phyloP scores from a whole-genome alignment of 2,329 filamentous ascomycete genomes.

The Fusarium sp. region DNA sequence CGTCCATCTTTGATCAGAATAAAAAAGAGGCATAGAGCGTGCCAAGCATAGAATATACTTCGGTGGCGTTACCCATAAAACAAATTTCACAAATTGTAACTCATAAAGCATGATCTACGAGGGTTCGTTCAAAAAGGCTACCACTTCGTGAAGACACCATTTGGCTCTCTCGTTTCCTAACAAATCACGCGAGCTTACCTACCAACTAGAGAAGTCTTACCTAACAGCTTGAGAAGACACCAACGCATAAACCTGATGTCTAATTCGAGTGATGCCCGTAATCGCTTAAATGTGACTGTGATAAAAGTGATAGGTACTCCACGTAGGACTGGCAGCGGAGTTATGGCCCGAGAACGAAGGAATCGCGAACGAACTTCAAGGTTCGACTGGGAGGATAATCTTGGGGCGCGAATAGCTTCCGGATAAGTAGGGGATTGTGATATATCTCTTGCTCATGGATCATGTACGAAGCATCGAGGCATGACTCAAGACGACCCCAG shows the following conservation, averaged over 20 bases:
- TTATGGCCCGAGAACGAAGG: neutral
- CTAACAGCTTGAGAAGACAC: too few relatives aligned
- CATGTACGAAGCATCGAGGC: neutral
- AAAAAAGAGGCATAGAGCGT: neutral
- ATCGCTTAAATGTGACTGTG: neutral
- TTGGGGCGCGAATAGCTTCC: neutral
- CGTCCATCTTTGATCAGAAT: neutral
- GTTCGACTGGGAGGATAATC: neutral
- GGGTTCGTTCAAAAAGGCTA: neutral
- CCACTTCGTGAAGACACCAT: neutral
- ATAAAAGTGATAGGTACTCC: neutral
- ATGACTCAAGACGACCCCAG: conserved; percentile 5
- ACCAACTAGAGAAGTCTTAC: neutral
- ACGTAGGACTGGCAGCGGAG: neutral
- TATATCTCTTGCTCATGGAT: conserved; percentile 24
- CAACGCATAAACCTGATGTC: neutral
- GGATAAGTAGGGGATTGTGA: neutral
- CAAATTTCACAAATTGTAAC: neutral
- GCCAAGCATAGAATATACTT: neutral
- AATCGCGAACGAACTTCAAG: neutral
- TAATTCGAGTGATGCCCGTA: neutral
- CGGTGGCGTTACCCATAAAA: neutral
- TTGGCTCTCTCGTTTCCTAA: neutral
- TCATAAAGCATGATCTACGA: neutral
- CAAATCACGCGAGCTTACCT: neutral